Percentiles rank a stretch among this genome's conserved stretches.
Conservation (phyloP, 2,329 filamentous ascomycete genomes). For the Neonectria coccinea region DNA sequence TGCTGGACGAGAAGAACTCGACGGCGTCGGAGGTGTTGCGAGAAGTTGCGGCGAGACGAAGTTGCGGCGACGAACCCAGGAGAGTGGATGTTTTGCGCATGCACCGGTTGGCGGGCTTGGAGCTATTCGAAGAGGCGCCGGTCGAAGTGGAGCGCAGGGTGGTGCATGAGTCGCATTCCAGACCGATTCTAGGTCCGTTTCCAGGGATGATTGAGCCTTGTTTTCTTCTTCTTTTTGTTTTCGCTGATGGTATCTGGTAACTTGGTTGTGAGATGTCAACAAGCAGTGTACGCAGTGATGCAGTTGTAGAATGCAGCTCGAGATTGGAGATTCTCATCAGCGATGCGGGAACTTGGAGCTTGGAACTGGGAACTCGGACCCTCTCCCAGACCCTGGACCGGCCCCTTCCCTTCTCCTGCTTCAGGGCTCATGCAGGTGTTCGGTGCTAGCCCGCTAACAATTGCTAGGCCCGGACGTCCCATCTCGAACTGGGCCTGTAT, state of each 20-base stretch:
- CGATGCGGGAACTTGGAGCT: background rate
- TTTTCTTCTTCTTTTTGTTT: background rate
- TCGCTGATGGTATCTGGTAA: background rate
- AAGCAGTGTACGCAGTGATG: background rate
- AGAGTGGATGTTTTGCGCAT: slow-evolving; percentile 11
- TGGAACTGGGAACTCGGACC: background rate
- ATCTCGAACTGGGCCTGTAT: background rate
- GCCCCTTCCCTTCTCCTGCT: too few relatives aligned
- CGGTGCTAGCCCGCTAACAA: background rate
- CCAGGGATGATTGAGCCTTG: slow-evolving; percentile 16
- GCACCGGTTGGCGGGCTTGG: slow-evolving; percentile 8
- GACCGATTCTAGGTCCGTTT: slow-evolving; percentile 15
- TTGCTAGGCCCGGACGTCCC: background rate
- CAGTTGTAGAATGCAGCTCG: background rate
- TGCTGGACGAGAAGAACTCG: background rate
- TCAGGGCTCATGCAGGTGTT: background rate
- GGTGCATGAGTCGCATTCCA: slow-evolving; percentile 27
- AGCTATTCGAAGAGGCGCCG: slow-evolving; percentile 23
- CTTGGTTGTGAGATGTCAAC: background rate
- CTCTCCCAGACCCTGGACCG: background rate
- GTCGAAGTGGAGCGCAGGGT: slow-evolving; percentile 22
- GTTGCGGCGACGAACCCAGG: slow-evolving; percentile 10
- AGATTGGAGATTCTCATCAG: background rate
- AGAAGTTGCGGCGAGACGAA: slow-evolving; percentile 11
- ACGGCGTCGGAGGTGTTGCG: background rate